Percentiles rank a stretch among this genome's conserved stretches.
These are phyloP conservation scores for Rauvolfia tetraphylla DNA, from an alignment of 257 asterid genomes.

Conservation along the genomic window DNA sequence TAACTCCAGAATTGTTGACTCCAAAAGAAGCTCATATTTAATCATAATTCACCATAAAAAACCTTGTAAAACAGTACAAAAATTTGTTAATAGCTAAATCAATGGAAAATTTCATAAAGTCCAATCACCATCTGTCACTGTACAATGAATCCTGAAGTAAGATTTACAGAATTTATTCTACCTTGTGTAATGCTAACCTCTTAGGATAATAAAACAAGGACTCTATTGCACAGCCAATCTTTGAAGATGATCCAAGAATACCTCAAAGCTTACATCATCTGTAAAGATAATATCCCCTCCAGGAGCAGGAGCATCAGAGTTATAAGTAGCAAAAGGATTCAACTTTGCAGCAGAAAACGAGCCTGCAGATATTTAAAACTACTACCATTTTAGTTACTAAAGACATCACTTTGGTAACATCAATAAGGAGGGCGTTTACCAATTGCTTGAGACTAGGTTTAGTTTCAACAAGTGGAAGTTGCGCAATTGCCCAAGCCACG, in stretches of 20 bases:
- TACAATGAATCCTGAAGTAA: slow-evolving; percentile 41
- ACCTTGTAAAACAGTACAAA: slow-evolving; percentile 17
- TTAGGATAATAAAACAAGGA: slow-evolving; percentile 19
- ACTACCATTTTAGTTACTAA: background rate
- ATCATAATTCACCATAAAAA: background rate
- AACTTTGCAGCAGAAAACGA: slow-evolving; percentile 93
- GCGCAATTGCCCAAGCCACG: no score
- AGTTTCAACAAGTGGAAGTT: no score
- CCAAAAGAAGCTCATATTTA: background rate
- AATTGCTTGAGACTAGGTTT: no score
- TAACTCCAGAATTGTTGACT: background rate
- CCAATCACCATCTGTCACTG: slow-evolving; percentile 25
- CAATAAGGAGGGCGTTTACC: no score
- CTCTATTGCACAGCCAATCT: slow-evolving; percentile 87
- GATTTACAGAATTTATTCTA: slow-evolving; percentile 39
- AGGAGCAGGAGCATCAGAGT: slow-evolving; percentile 59
- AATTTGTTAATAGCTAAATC: slow-evolving; percentile 10
- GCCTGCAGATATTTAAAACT: slow-evolving; percentile 49
- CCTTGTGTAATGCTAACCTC: slow-evolving; percentile 43
- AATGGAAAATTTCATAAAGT: slow-evolving; percentile 6
- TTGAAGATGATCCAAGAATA: slow-evolving; percentile 95
- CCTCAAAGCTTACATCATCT: slow-evolving; percentile 97
- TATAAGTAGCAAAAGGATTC: slow-evolving; percentile 96
- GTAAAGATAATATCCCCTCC: slow-evolving; percentile 93
- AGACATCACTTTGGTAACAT: no score